These are phyloP conservation scores for Rhynchosporium agropyri DNA, from an alignment of 2,329 filamentous ascomycete species.

Conservation along the genomic window DNA sequence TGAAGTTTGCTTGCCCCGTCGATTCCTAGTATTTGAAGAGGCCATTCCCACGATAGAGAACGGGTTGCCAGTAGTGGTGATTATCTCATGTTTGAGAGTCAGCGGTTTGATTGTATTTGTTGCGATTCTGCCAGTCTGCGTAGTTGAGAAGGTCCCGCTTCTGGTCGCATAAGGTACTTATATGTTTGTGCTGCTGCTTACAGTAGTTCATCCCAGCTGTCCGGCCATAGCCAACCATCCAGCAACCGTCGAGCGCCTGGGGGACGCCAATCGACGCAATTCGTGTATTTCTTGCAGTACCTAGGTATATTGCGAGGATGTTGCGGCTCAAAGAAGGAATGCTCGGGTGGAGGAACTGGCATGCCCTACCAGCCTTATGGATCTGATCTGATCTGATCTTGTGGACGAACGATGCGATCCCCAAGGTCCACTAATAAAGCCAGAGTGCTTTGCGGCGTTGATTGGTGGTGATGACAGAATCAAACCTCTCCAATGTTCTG, in stretches of 20 bases:
- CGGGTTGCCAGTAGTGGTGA: slow-evolving; percentile 1
- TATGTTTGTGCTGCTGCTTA: slow-evolving; percentile 2
- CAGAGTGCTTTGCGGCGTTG: slow-evolving; percentile 17
- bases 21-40: slow-evolving; percentile 30
- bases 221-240: slow-evolving; percentile 26
- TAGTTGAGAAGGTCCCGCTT: slow-evolving; percentile 25
- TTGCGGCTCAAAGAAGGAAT: slow-evolving; percentile 27
- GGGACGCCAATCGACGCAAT: slow-evolving; percentile 9
- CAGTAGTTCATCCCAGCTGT: background rate
- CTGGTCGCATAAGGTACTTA: slow-evolving; percentile 26
- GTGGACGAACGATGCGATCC: slow-evolving; percentile 28
- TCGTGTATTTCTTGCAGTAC: slow-evolving; percentile 12
- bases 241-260: slow-evolving; percentile 20
- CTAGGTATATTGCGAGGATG: slow-evolving; percentile 8
- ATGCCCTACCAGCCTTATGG: slow-evolving; percentile 30
- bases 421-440: slow-evolving; percentile 9
- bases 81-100: slow-evolving; percentile 6
- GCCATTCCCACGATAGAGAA: slow-evolving; percentile 18
- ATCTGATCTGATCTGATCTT: slow-evolving; percentile 7
- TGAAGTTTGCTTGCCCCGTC: slow-evolving; percentile 28
- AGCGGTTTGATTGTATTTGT: slow-evolving; percentile 2
- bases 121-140: slow-evolving; percentile 21
- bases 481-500: slow-evolving; percentile 25
- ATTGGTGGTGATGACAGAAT: slow-evolving; percentile 22
- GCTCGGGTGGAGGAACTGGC: slow-evolving; percentile 18